A percentile compares a stretch with the other conserved stretches of the same genome.
These are phyloP conservation scores for Priceomyces carsonii DNA, from an alignment of 805 yeast genomes.

Conservation along the genomic window DNA sequence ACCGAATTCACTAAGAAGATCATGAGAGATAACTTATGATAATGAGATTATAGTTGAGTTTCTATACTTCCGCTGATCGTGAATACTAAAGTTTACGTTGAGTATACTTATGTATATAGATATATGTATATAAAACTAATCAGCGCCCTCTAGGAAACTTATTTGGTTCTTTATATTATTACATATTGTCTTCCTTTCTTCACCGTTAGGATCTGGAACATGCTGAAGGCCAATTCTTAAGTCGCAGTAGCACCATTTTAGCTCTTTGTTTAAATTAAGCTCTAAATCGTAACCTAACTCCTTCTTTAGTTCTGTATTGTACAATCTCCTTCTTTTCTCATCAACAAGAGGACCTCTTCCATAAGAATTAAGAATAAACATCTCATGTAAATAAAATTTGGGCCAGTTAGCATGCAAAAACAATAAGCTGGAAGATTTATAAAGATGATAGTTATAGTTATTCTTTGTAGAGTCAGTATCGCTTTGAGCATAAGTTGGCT, in stretches of 20 bases:
- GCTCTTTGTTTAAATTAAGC: slow-evolving; percentile 23
- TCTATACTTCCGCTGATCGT: too few species aligned
- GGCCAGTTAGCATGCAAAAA: slow-evolving; percentile 44
- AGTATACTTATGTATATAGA: too few species aligned
- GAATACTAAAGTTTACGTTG: too few species aligned
- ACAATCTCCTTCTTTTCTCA: slow-evolving; percentile 28
- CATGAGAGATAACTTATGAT: too few species aligned
- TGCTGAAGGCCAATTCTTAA: slow-evolving; percentile 18
- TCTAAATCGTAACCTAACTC: slow-evolving; percentile 31
- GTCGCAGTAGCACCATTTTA: slow-evolving; percentile 32
- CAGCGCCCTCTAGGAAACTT: slow-evolving; percentile 21
- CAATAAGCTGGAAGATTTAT: slow-evolving; percentile 25
- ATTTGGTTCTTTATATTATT: slow-evolving; percentile 23
- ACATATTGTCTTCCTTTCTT: slow-evolving; percentile 25
- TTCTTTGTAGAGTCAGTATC: slow-evolving; percentile 18
- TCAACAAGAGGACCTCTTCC: slow-evolving; percentile 29
- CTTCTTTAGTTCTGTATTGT: slow-evolving; percentile 21
- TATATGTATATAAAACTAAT: too few species aligned
- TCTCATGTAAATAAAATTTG: slow-evolving; percentile 23
- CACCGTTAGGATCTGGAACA: slow-evolving; percentile 21
- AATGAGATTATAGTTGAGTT: too few species aligned
- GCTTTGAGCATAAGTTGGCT: slow-evolving; percentile 21
- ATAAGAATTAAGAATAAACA: slow-evolving; percentile 23
- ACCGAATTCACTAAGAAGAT: too few species aligned
- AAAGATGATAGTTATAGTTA: slow-evolving; percentile 32